Evolutionary conservation across 2,329 filamentous ascomycete genomes (phyloP), one percentile per base, ranked within the genome.

Genomic region (Ophiostoma tasmaniense): DNA sequence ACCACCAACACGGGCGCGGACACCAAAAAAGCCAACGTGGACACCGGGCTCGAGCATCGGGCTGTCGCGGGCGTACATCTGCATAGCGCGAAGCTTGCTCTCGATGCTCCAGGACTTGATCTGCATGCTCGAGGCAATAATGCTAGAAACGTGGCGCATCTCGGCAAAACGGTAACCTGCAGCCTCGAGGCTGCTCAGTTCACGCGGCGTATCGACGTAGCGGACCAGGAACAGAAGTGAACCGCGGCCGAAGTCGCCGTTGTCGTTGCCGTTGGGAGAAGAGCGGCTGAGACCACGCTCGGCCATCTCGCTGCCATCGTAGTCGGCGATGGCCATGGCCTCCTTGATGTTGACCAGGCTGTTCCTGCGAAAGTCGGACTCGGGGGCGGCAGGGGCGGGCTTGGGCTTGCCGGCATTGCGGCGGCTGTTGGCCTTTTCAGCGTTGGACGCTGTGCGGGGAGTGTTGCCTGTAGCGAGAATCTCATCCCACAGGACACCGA

Each of bases 221-320:
- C 88, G 89, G 6, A 93, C 89, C 11, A 96, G 83, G 74, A 96
- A 93, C 76, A 97, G 86, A 64, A 96, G 83, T 68, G 93, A 91
- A 0, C 93, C 92, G 70, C 87, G 88, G 3, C 90, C 90, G 50
- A 87, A 84, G 37, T 79, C 76, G 20, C 20, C 17, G 62, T 39
- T 14, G 10, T 62, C 66, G 5, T 14, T 2, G 13, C 42, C 37
- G 22, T 45, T 25, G 50, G 50, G 50, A 55, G 50, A 10, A 25
- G 50, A 55, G 22, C 50, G 50, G 7, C 50, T 45, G 28, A 35
- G 61, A 20, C 81, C 71, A 82, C 82, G 64, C 72, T 84, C 81
- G 1, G 76, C 77, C 14, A 80, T 71, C 33, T 79, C 78, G 14
- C 78, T 77, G 52, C 50, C 67, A 62, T 70, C 69, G 14, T 59